Base-by-base conservation (phyloP, 2,329 filamentous ascomycete species). In the Talaromyces piceae region DNA sequence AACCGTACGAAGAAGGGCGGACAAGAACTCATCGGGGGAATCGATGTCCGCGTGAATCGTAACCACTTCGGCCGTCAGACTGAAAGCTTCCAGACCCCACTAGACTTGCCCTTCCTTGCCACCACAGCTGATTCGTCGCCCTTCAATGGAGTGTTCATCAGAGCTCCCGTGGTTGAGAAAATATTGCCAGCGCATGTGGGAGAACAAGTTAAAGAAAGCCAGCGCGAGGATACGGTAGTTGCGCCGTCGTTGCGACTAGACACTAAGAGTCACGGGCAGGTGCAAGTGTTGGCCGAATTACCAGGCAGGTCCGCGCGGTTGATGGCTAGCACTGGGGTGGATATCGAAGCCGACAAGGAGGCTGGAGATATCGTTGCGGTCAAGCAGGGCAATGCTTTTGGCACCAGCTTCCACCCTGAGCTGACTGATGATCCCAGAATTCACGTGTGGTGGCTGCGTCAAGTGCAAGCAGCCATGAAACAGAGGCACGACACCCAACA, bases 31-130 rank as follows among this genome's bases (percentile, higher is more conserved):
- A 89, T 98, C 56, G 93, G 93, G 12, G 93, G 93, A 2, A 77
- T 98, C 31, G 85, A 90, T 63, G 91, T 98, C 30, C 79, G 88
- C 43, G 91, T 97, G 27, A 90, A 94, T 64, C 80, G 93, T 44
- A 98, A 97, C 64, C 89, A 96, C 68, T 98, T 96, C 64, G 93
- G 93, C 3, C 81, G 91, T 50, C 93, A 98, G 70, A 85, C 87
- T 12, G 89, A 97, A 70, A 94, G 87, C 64, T 97, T 97, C 68
- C 83, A 93, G 62, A 83, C 86, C 0, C 78, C 82, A 44, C 68
- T 96, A 27, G 71, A 85, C 12, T 73, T 96, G 22, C 82, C 84
- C 0, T 94, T 95, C 61, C 72, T 95, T 4, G 41, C 59, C 54
- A 31, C 56, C 60, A 57, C 64, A 12, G 59, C 65, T 46, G 43